phyloP scores from a whole-genome alignment of 495 filamentous ascomycete species.

The Patellaria atrata region DNA sequence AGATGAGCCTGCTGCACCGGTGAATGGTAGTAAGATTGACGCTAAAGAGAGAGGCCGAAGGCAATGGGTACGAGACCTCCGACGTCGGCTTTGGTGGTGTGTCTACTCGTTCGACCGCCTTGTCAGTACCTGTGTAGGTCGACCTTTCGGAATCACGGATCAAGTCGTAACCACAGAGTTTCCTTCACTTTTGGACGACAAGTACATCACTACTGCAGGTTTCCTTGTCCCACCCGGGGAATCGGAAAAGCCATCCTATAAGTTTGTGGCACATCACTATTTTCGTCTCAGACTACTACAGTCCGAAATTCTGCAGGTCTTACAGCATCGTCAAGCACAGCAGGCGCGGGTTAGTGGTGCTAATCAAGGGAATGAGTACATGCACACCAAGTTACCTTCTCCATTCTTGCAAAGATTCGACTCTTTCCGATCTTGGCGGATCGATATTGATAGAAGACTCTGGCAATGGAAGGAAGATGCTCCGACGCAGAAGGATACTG shows the following conservation, averaged over 20 bases:
- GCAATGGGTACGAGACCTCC: slow-evolving; percentile 76
- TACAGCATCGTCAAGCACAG: slow-evolving; percentile 77
- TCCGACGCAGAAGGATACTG: slow-evolving; percentile 60
- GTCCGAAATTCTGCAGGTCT: slow-evolving; percentile 86
- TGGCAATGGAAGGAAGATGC: slow-evolving; percentile 78
- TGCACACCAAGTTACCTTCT: slow-evolving; percentile 64
- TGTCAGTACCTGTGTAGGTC: slow-evolving; percentile 79
- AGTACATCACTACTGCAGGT: slow-evolving; percentile 75
- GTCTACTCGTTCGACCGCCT: slow-evolving; percentile 88
- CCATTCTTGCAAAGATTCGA: slow-evolving; percentile 75
- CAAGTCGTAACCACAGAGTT: slow-evolving; percentile 89
- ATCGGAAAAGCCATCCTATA: slow-evolving; percentile 55
- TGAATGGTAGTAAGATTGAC: slow-evolving; percentile 23
- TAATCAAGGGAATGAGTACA: slow-evolving; percentile 50
- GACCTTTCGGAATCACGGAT: slow-evolving; percentile 87
- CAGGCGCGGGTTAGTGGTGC: slow-evolving; percentile 41
- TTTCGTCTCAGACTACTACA: slow-evolving; percentile 83
- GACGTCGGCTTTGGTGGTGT: slow-evolving; percentile 90
- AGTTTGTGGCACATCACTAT: slow-evolving; percentile 80
- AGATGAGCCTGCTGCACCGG: slow-evolving; percentile 1
- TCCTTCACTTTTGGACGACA: slow-evolving; percentile 73
- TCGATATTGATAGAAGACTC: slow-evolving; percentile 70
- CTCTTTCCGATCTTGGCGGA: slow-evolving; percentile 76
- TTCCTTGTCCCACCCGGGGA: slow-evolving; percentile 37
- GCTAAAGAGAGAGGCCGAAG: slow-evolving; percentile 55